Conservation (phyloP, 2,329 filamentous ascomycete species). For the Elsinoe perseae region DNA sequence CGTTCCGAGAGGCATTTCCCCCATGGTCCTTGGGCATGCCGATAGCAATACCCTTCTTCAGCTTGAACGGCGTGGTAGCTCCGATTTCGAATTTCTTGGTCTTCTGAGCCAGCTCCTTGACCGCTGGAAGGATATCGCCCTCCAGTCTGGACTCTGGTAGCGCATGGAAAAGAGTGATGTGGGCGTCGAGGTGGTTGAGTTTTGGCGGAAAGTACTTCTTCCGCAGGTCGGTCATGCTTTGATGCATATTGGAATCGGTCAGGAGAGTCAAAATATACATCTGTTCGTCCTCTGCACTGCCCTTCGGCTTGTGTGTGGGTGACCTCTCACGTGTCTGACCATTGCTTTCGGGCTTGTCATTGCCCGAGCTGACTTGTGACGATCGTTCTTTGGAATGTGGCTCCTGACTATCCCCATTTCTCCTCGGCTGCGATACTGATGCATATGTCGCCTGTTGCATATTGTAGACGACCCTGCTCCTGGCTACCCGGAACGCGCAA, state of each 20-base stretch:
- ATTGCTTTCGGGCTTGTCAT: neutral
- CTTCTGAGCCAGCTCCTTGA: conserved; percentile 26
- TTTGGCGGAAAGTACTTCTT: conserved; percentile 36
- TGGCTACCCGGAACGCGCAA: too few relatives aligned
- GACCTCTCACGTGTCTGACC: neutral
- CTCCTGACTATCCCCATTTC: neutral
- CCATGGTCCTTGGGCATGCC: conserved; percentile 29
- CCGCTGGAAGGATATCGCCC: conserved; percentile 28
- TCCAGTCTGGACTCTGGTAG: conserved; percentile 35
- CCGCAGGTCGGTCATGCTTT: conserved; percentile 34
- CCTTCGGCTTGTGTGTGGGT: conserved; percentile 6
- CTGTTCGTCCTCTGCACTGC: neutral
- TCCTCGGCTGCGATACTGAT: neutral
- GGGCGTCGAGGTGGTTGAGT: conserved; percentile 37
- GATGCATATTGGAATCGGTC: conserved; percentile 32
- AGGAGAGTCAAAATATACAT: conserved; percentile 38
- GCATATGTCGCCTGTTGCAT: neutral
- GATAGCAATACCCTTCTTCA: conserved; percentile 38
- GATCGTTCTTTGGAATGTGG: neutral
- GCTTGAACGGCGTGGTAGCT: conserved; percentile 33
- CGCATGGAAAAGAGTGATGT: conserved; percentile 41
- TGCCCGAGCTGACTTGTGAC: neutral
- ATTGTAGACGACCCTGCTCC: too few relatives aligned
- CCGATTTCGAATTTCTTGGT: conserved; percentile 33
- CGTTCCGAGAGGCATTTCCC: conserved; percentile 25